Evolutionary conservation across 2,329 filamentous ascomycete species (phyloP), one percentile per base, ranked within the genome.

Genomic region (Cladophialophora bantiana): DNA sequence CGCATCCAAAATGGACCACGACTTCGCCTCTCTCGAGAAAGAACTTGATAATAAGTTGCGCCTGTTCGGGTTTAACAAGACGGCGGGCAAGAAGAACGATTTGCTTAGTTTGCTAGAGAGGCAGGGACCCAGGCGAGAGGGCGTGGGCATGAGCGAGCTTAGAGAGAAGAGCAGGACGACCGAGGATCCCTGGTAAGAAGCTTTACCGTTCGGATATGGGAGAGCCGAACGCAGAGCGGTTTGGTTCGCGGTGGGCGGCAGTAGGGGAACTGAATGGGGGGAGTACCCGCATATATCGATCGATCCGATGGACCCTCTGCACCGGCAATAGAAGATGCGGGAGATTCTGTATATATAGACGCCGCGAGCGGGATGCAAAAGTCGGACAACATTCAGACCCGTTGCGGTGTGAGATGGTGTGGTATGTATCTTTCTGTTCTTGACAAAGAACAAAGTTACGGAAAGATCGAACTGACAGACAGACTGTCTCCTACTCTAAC

Each of bases 61-160:
- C 12, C 75, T 77, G 34, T 82, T 82, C 67, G 81, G 81, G 57
- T 76, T 78, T 62, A 78, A 76, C 59, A 70, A 77, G 53, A 75
- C 77, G 57, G 74, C 71, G 53, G 73, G 73, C 5, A 63, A 69
- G 18, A 66, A 72, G 18, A 72, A 73, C 31, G 74, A 76, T 4
- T 70, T 81, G 53, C 70, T 74, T 57, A 75, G 78, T 53, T 66
- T 77, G 57, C 65, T 83, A 65, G 74, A 78, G 36, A 78, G 74
- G 63, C 78, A 80, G 61, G 75, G 76, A 40, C 76, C 78, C 59
- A 72, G 74, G 32, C 72, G 79, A 54, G 75, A 74, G 54, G 78
- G 76, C 63, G 74, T 75, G 18, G 76, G 77, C 9, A 68, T 80
- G 66, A 75, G 72, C 45, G 73, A 76, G 42, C 73, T 75, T n/a